Percentiles rank a stretch among this genome's conserved stretches.
Conservation (phyloP, 2,329 filamentous ascomycete genomes). For the Fusarium pininemorale region DNA sequence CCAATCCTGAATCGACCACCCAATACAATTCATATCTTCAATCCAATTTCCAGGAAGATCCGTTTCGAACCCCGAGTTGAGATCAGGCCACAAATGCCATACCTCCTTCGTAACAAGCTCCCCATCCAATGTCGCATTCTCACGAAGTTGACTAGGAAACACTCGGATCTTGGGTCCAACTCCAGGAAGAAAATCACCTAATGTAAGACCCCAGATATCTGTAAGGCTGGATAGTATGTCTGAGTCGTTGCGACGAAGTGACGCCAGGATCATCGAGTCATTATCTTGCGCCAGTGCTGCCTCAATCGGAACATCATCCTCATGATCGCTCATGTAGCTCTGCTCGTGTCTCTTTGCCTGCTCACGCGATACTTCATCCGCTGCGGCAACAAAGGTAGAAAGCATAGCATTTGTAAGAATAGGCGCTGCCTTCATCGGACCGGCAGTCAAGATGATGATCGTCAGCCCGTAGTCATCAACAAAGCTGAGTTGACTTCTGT, state of each 20-base stretch:
- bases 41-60: constrained; percentile 43
- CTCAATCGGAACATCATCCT: neutral
- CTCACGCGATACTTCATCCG: constrained; percentile 41
- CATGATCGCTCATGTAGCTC: constrained; percentile 5
- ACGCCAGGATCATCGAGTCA: constrained; percentile 38
- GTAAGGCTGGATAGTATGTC: constrained; percentile 33
- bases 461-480: constrained; percentile 50
- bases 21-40: constrained; percentile 38
- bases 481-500: constrained; percentile 48
- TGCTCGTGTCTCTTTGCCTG: constrained; percentile 39
- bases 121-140: constrained; percentile 14
- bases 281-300: constrained; percentile 36
- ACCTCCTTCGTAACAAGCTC: constrained; percentile 29
- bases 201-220: constrained; percentile 34
- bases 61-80: constrained; percentile 19
- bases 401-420: constrained; percentile 44
- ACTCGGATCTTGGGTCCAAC: constrained; percentile 33
- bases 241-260: constrained; percentile 33
- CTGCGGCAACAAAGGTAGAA: constrained; percentile 39
- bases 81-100: constrained; percentile 44
- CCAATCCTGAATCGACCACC: constrained; percentile 49
- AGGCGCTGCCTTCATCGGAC: constrained; percentile 41
- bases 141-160: constrained; percentile 39
- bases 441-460: constrained; percentile 45
- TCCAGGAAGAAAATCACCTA: constrained; percentile 37